These are phyloP conservation scores for Fraxinus pennsylvanica DNA, from an alignment of 257 asterid species.

Conservation along the genomic window DNA sequence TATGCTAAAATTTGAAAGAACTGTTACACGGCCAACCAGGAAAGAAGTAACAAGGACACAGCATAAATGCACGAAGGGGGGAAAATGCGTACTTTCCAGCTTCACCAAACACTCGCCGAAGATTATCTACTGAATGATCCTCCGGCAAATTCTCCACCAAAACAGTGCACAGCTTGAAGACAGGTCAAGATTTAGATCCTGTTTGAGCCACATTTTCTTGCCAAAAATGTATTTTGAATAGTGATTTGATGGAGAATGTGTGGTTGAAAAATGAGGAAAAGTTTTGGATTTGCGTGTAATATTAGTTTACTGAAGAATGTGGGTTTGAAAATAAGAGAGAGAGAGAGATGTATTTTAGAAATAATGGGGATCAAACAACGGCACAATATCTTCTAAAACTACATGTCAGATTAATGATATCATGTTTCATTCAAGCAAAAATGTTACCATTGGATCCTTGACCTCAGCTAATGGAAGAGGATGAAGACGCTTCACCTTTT, in stretches of 20 bases:
- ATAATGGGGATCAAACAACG: too few relatives aligned
- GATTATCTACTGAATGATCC: slow-evolving; percentile 86
- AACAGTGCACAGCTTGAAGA: slow-evolving; percentile 78
- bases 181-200: slow-evolving; percentile 6
- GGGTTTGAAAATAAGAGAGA: too few relatives aligned
- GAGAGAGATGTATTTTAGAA: too few relatives aligned
- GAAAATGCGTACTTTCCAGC: slow-evolving; percentile 75
- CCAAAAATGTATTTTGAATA: too few relatives aligned
- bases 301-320: too few relatives aligned
- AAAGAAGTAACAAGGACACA: background rate
- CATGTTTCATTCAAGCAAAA: slow-evolving; percentile 17
- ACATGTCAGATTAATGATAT: slow-evolving; percentile 6
- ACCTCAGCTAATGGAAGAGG: slow-evolving; percentile 65
- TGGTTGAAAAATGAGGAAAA: too few relatives aligned
- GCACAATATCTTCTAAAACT: background rate
- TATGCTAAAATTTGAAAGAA: slow-evolving; percentile 48
- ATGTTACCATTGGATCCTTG: slow-evolving; percentile 78
- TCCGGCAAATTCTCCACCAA: slow-evolving; percentile 94
- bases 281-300: too few relatives aligned
- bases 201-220: too few relatives aligned
- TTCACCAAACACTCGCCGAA: slow-evolving; percentile 68
- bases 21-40: slow-evolving; percentile 2
- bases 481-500: slow-evolving; percentile 77
- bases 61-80: background rate
- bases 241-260: too few relatives aligned